These are phyloP conservation scores for Fusarium sp. DNA, from an alignment of 2,329 filamentous ascomycete genomes.

Conservation along the genomic window DNA sequence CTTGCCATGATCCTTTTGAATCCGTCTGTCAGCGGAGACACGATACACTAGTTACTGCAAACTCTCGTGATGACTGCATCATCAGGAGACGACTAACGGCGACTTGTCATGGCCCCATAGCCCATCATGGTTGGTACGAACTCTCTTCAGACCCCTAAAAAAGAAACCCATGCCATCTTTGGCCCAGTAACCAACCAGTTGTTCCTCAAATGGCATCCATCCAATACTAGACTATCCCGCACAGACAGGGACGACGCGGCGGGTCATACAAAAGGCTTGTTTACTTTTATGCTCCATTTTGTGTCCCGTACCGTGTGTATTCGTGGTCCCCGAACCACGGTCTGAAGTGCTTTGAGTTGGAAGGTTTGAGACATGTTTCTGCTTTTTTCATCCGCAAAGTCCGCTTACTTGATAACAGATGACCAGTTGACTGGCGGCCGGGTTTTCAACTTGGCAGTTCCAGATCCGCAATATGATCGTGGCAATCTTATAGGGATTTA, in stretches of 20 bases:
- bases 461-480: slow-evolving; percentile 9
- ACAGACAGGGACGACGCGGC: slow-evolving; percentile 37
- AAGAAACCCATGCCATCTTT: slow-evolving; percentile 29
- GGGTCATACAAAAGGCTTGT: slow-evolving; percentile 50
- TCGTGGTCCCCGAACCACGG: slow-evolving; percentile 5
- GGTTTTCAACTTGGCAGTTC: slow-evolving; percentile 5
- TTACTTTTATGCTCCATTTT: slow-evolving; percentile 37
- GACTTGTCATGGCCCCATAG: slow-evolving; percentile 24
- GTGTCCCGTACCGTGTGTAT: slow-evolving; percentile 23
- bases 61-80: slow-evolving; percentile 37
- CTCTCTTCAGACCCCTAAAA: slow-evolving; percentile 33
- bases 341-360: slow-evolving; percentile 3
- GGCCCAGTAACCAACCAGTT: slow-evolving; percentile 33
- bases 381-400: not conserved
- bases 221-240: slow-evolving; percentile 30
- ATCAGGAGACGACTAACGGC: slow-evolving; percentile 21
- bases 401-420: slow-evolving; percentile 7
- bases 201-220: slow-evolving; percentile 39
- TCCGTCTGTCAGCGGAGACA: slow-evolving; percentile 18
- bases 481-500: slow-evolving; percentile 6
- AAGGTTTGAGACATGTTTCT: slow-evolving; percentile 39
- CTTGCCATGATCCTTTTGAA: slow-evolving; percentile 5
- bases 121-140: slow-evolving; percentile 32
- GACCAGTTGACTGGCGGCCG: slow-evolving; percentile 7
- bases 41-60: not conserved